phyloP scores from a whole-genome alignment of 2,329 filamentous ascomycete species.

The Phoma sp. region DNA sequence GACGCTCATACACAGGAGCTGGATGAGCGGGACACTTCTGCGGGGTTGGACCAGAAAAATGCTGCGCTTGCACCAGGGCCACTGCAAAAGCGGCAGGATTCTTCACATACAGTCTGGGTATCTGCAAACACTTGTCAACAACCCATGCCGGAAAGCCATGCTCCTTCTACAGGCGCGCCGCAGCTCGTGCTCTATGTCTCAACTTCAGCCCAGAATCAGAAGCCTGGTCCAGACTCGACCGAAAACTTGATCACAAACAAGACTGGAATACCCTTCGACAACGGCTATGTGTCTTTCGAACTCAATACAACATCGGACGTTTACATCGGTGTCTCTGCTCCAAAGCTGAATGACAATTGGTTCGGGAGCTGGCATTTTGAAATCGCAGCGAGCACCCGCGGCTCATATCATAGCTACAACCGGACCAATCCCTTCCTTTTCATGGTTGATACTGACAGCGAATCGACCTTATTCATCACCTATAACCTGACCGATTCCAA shows the following conservation, averaged over 20 bases:
- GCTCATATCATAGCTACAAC: conserved; percentile 72
- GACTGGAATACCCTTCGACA: conserved; percentile 58
- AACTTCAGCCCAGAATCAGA: conserved; percentile 64
- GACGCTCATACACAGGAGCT: background rate
- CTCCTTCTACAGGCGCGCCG: conserved; percentile 54
- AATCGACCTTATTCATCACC: conserved; percentile 79
- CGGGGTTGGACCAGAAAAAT: background rate
- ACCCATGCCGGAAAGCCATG: conserved; percentile 63
- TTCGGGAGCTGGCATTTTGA: conserved; percentile 79
- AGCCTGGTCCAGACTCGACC: conserved; percentile 66
- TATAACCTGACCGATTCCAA: conserved; percentile 67
- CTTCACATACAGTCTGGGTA: conserved; percentile 67
- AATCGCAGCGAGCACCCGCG: conserved; percentile 81
- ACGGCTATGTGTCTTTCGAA: conserved; percentile 72
- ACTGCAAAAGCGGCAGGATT: conserved; percentile 31
- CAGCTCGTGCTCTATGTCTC: conserved; percentile 84
- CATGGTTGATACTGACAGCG: conserved; percentile 84
- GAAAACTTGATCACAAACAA: conserved; percentile 53
- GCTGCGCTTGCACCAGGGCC: conserved; percentile 1
- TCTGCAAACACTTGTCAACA: conserved; percentile 87
- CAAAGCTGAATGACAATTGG: conserved; percentile 62
- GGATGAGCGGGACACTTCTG: background rate
- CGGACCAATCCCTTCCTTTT: conserved; percentile 65
- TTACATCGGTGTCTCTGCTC: conserved; percentile 78
- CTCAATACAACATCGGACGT: conserved; percentile 69